Percentiles rank a stretch among this genome's conserved stretches.
Evolutionary conservation across 441 rosid genomes (phyloP).

Genomic region (Erysimum cheiri): DNA sequence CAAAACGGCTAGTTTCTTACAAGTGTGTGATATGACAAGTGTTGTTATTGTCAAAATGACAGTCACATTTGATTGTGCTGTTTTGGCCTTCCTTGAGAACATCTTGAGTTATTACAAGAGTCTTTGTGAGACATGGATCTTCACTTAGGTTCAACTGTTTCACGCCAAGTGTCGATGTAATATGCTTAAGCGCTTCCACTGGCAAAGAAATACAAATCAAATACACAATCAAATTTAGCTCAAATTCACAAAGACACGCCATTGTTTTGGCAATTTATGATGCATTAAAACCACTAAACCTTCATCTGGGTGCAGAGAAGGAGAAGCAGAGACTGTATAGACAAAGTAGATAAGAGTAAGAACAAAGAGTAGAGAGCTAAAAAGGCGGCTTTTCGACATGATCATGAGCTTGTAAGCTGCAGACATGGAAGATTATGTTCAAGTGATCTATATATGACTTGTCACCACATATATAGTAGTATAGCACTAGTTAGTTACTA

Average conservation of each 20-base stretch:
- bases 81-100: constrained; percentile 36
- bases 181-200: constrained; percentile 43
- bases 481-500: neutral
- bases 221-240: constrained; percentile 2
- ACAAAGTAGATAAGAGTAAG: constrained; percentile 26
- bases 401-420: constrained; percentile 32
- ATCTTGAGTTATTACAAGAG: constrained; percentile 38
- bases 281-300: constrained; percentile 30
- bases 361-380: constrained; percentile 3
- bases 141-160: constrained; percentile 39
- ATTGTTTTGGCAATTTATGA: constrained; percentile 4
- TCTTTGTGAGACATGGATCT: constrained; percentile 46
- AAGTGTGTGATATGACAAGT: constrained; percentile 51
- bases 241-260: constrained; percentile 1
- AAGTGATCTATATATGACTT: constrained; percentile 27
- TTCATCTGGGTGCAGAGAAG: constrained; percentile 44
- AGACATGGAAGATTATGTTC: constrained; percentile 17
- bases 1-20: constrained; percentile 38
- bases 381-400: constrained; percentile 32
- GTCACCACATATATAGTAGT: constrained; percentile 23
- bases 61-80: constrained; percentile 44
- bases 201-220: constrained; percentile 6
- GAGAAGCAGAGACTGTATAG: constrained; percentile 30
- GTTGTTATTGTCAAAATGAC: constrained; percentile 46
- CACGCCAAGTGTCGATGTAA: constrained; percentile 36